Base-by-base conservation (phyloP, 78 protist genomes). In the Dictyostelium discoideum region DNA sequence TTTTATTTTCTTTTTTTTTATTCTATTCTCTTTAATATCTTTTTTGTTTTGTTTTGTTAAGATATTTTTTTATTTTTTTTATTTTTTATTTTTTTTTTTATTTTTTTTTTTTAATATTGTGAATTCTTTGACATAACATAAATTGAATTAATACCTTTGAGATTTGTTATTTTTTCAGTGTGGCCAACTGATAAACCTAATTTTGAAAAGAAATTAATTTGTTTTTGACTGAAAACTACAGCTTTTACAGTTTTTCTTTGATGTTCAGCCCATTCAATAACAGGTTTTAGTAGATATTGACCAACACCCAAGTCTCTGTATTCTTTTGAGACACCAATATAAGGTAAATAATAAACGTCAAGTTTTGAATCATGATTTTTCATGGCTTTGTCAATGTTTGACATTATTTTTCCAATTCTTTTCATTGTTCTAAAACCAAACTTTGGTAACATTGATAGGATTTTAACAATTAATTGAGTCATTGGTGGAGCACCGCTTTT, bases 221-320 rank as follows among this genome's bases (percentile, higher is more conserved):
- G 48, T 50, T 74, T 40, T 44, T 63, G 87, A 44, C 65, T 89
- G 57, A 89, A 69, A 16, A 44, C 32, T 3, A 89, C 11, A 2
- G 94, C 69, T 69, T 89, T 89, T 4, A 54, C 44, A 16, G 32
- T 63, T 39, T 63, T 29, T 13, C 40, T 42, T 14, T 67, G 63
- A 29, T 57, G 54, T 29, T 89, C 94, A 29, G 87, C 85, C 86
- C 86, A 89, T 81, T 89, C 94, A 14, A 89, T 67, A 0, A 89
- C 94, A 2, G 94, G 94, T 39, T 74, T 57, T 13, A 89, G 32
- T 22, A 89, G n/a, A 20, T 69, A 81, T 22, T 65, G 87, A 20
- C 94, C 94, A 37, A 89, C 48, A 3, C 87, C 94, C 29, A 80
- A 69, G 6, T 40, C 20, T 81, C 87, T 60, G 7, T 32, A 89